phyloP scores from a whole-genome alignment of 1,139 yeast genomes.

The Scheffersomyces titani region DNA sequence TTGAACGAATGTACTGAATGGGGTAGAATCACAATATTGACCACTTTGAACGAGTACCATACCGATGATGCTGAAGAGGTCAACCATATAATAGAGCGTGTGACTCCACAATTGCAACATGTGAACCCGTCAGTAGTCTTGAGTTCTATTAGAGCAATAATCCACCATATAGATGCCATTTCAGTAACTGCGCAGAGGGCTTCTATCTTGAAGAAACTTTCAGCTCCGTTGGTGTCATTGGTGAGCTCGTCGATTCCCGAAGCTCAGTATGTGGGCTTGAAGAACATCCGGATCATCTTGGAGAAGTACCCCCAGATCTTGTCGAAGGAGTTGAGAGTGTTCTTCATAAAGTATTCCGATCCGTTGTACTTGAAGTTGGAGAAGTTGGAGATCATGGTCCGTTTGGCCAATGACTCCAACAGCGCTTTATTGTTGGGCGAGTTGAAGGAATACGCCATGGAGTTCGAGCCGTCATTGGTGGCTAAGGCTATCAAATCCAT shows the following conservation, averaged over 20 bases:
- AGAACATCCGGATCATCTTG: constrained; percentile 85
- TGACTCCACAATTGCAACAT: constrained; percentile 94
- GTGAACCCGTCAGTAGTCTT: constrained; percentile 95
- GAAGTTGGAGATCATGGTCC: constrained; percentile 85
- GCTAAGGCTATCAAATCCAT: constrained; percentile 79
- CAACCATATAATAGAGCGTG: constrained; percentile 84
- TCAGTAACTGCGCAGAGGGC: constrained; percentile 32
- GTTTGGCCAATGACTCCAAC: constrained; percentile 75
- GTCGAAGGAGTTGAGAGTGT: constrained; percentile 81
- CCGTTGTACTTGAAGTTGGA: constrained; percentile 92
- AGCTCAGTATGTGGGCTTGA: constrained; percentile 91
- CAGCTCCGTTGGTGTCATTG: constrained; percentile 91
- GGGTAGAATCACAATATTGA: constrained; percentile 92
- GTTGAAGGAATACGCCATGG: constrained; percentile 90
- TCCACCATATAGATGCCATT: constrained; percentile 67
- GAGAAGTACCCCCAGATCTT: constrained; percentile 86
- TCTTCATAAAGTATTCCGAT: constrained; percentile 91
- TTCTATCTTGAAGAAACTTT: constrained; percentile 63
- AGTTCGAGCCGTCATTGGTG: constrained; percentile 89
- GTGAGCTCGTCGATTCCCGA: constrained; percentile 87
- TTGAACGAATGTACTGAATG: constrained; percentile 98
- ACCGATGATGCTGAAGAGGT: constrained; percentile 64
- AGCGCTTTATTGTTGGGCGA: constrained; percentile 75
- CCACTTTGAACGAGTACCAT: constrained; percentile 75
- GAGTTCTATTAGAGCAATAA: constrained; percentile 78